A percentile compares a stretch with the other conserved stretches of the same genome.
phyloP scores from a whole-genome alignment of 2,329 filamentous ascomycete genomes.

The Ploettnerulaceae sp. region DNA sequence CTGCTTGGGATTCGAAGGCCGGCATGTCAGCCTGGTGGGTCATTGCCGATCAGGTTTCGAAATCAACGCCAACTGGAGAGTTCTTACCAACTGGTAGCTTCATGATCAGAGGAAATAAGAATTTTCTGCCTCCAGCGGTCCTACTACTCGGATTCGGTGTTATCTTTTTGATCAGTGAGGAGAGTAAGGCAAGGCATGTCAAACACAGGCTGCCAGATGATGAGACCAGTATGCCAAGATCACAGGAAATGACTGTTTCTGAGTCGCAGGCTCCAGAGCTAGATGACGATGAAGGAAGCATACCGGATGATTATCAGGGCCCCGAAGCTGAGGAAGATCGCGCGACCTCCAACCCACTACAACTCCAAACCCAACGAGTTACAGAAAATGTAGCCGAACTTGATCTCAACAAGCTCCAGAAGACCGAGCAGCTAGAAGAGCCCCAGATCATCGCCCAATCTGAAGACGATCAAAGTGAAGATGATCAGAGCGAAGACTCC shows the following conservation, averaged over 20 bases:
- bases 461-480: neutral
- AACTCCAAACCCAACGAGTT: no score
- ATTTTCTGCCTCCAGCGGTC: conserved; percentile 82
- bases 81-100: conserved; percentile 76
- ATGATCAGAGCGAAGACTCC: conserved; percentile 31
- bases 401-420: conserved; percentile 8
- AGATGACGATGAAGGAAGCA: conserved; percentile 18
- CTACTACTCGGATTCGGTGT: conserved; percentile 83
- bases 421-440: conserved; percentile 5
- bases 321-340: conserved; percentile 29
- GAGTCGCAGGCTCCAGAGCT: conserved; percentile 1
- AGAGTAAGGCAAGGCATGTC: conserved; percentile 74
- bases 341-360: conserved; percentile 27
- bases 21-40: conserved; percentile 98
- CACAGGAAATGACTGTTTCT: neutral
- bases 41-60: conserved; percentile 81
- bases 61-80: conserved; percentile 74
- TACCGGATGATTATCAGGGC: conserved; percentile 25
- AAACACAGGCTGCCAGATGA: conserved; percentile 61
- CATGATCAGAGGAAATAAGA: conserved; percentile 79
- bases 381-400: conserved; percentile 25
- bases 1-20: conserved; percentile 94
- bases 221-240: neutral
- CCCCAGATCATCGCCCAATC: conserved; percentile 24
- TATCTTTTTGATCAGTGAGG: conserved; percentile 83